Evolutionary conservation across 371 early-diverging fungal species (phyloP).

Genomic region (Polyrhizophydium stewartii): DNA sequence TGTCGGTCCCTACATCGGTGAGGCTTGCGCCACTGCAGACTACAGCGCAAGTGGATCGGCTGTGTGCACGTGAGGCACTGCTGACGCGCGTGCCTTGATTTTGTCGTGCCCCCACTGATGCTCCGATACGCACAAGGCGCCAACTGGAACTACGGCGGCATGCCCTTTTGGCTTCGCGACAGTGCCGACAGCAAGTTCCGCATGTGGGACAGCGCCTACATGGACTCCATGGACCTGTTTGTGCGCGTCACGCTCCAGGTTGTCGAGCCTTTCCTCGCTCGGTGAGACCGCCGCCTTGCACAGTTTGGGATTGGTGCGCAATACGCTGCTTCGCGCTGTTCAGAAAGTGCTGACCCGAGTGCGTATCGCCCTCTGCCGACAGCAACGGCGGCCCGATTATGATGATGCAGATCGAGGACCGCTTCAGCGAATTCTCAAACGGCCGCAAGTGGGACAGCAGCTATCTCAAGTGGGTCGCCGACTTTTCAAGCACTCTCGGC

Average conservation of each 20-base stretch:
- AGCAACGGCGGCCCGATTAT: constrained; percentile 50
- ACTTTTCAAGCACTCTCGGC: constrained; percentile 22
- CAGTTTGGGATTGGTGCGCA: background rate
- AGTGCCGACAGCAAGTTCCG: constrained; percentile 33
- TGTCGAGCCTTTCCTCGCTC: constrained; percentile 24
- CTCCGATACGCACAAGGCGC: too few species aligned
- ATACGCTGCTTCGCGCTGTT: too few species aligned
- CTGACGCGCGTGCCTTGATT: too few species aligned
- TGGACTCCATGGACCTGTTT: constrained; percentile 42
- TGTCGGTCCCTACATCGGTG: constrained; percentile 53
- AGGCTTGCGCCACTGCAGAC: too few species aligned
- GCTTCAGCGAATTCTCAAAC: constrained; percentile 25
- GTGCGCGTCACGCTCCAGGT: constrained; percentile 30
- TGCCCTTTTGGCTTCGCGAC: constrained; percentile 45
- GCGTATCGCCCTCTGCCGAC: background rate
- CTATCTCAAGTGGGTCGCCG: constrained; percentile 49
- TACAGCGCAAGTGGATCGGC: too few species aligned
- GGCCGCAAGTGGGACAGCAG: constrained; percentile 33
- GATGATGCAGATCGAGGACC: constrained; percentile 55
- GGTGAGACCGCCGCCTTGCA: constrained; percentile 6
- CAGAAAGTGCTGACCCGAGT: too few species aligned
- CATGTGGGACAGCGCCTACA: constrained; percentile 36
- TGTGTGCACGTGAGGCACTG: too few species aligned
- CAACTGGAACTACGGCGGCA: constrained; percentile 53
- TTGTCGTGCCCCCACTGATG: too few species aligned